phyloP scores from a whole-genome alignment of 345 rosid species.

The Aurinia saxatilis region DNA sequence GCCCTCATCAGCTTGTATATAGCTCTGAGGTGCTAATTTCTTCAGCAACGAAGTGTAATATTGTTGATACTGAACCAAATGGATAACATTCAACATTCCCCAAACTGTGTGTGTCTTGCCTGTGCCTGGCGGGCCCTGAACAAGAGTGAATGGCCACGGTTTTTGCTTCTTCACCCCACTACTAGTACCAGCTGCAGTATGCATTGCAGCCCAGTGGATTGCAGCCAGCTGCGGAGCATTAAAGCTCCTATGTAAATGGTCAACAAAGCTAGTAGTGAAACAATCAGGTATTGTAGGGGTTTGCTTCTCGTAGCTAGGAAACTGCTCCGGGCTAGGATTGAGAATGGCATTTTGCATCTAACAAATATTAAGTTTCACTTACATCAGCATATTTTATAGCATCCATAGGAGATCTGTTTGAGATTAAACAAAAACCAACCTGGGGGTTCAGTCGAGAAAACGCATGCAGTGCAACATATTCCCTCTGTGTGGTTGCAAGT shows the following conservation, averaged over 20 bases:
- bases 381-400: constrained; percentile 11
- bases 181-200: constrained; percentile 97
- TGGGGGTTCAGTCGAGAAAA: constrained; percentile 90
- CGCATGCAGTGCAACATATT: constrained; percentile 96
- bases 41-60: constrained; percentile 91
- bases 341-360: constrained; percentile 97
- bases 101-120: constrained; percentile 99
- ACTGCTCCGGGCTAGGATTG: constrained; percentile 84
- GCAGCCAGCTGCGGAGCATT: constrained; percentile 91
- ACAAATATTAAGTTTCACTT: constrained; percentile 12
- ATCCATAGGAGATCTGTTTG: background rate
- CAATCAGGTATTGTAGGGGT: constrained; percentile 91
- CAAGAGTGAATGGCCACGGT: constrained; percentile 99
- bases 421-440: constrained; percentile 38
- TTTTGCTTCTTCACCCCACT: constrained; percentile 81
- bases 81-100: constrained; percentile 99
- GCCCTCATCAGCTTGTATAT: constrained; percentile 70
- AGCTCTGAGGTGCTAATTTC: constrained; percentile 95
- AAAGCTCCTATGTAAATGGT: constrained; percentile 71
- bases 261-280: constrained; percentile 77
- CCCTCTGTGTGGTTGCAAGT: constrained; percentile 97
- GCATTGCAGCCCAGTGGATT: constrained; percentile 98
- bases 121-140: constrained; percentile 99
- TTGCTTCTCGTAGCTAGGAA: constrained; percentile 89
- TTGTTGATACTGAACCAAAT: constrained; percentile 98